Conservation (phyloP, 2,329 filamentous ascomycete species). For the Domatiomyces catenatus region DNA sequence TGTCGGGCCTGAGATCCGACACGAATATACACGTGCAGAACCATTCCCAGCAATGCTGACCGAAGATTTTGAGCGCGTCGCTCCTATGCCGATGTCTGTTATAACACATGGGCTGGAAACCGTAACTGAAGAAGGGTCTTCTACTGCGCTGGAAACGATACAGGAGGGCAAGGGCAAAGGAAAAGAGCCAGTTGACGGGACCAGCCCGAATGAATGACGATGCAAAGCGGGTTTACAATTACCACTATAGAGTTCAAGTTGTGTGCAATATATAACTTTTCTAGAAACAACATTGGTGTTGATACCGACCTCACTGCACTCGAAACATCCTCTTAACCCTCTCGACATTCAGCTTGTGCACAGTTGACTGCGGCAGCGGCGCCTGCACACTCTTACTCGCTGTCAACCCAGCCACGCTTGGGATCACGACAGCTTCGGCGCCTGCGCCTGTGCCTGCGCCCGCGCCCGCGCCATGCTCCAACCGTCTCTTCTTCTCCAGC, state of each 20-base stretch:
- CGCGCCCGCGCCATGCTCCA: background rate
- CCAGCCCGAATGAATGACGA: too few species aligned
- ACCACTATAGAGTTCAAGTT: too few species aligned
- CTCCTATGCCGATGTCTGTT: background rate
- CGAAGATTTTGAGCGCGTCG: background rate
- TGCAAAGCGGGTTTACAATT: too few species aligned
- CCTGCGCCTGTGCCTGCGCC: background rate
- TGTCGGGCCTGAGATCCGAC: background rate
- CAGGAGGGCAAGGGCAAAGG: too few species aligned
- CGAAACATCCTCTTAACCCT: background rate
- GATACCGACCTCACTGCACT: background rate
- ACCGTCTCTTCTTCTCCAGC: constrained; percentile 45
- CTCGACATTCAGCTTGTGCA: background rate
- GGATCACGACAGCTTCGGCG: too few species aligned
- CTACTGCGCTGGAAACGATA: too few species aligned
- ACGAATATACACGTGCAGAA: background rate
- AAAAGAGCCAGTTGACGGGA: too few species aligned
- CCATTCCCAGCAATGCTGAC: background rate
- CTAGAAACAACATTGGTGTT: background rate
- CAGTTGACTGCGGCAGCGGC: background rate
- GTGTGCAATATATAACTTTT: too few species aligned
- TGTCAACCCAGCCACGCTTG: background rate
- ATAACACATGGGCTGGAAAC: background rate
- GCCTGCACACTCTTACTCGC: background rate
- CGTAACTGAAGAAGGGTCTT: too few species aligned